Conservation (phyloP, 78 protist genomes). For the Protostelium mycophagum region DNA sequence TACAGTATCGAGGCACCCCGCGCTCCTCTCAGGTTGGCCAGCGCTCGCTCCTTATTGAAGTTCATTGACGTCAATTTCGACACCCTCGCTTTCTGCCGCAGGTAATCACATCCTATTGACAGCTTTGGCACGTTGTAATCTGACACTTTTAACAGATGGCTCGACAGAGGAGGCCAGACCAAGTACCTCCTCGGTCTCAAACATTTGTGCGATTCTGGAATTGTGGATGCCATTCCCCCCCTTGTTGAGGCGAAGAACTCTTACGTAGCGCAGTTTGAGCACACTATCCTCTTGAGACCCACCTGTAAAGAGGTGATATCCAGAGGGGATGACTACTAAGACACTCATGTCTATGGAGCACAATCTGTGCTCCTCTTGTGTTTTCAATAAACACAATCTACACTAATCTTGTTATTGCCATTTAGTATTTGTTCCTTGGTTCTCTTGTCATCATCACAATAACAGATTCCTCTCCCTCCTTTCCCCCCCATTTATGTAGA, state of each 20-base stretch:
- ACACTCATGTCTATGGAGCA: too few species aligned
- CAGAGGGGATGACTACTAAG: constrained; percentile 93
- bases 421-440: too few species aligned
- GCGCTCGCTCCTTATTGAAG: constrained; percentile 75
- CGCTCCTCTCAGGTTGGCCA: constrained; percentile 32
- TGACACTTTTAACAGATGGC: constrained; percentile 15
- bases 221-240: constrained; percentile 87
- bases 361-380: too few species aligned
- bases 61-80: constrained; percentile 85
- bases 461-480: too few species aligned
- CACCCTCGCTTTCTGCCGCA: constrained; percentile 95
- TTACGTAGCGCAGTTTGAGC: constrained; percentile 95
- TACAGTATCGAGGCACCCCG: constrained; percentile 18
- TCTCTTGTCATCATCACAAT: too few species aligned
- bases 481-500: too few species aligned
- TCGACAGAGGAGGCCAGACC: constrained; percentile 37
- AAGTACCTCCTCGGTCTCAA: constrained; percentile 72
- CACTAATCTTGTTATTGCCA: too few species aligned
- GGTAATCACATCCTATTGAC: neutral
- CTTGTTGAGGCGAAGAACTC: constrained; percentile 87
- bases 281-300: constrained; percentile 89
- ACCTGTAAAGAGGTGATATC: constrained; percentile 93
- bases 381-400: too few species aligned
- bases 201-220: constrained; percentile 80
- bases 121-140: neutral